Conservation (phyloP, 345 rosid species). For the Gossypium ekmanianum region DNA sequence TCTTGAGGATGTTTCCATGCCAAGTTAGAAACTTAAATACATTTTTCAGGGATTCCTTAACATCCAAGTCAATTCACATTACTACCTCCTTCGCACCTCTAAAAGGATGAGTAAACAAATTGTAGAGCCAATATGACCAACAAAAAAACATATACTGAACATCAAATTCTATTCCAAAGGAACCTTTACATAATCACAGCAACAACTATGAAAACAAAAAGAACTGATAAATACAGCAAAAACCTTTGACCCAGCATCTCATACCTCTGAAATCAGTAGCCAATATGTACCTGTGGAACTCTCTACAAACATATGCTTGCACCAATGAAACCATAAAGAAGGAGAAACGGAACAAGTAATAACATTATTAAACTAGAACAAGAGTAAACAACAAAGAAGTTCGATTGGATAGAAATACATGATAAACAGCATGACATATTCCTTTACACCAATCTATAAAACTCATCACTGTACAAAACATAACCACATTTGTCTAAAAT, state of each 20-base stretch:
- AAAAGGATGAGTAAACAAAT: background rate
- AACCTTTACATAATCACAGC: background rate
- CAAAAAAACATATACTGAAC: background rate
- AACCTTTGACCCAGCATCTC: conserved; percentile 18
- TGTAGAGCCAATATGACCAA: background rate
- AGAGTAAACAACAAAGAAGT: background rate
- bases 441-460: background rate
- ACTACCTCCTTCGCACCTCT: background rate
- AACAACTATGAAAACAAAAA: background rate
- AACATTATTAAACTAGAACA: background rate
- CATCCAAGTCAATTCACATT: background rate
- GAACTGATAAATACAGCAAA: background rate
- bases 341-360: background rate
- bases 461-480: background rate
- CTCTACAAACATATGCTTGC: conserved; percentile 13
- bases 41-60: conserved; percentile 1
- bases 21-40: background rate
- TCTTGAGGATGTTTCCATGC: background rate
- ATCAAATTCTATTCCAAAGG: background rate
- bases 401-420: background rate
- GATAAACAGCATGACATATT: background rate
- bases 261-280: conserved; percentile 21
- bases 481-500: background rate
- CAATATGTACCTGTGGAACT: conserved; percentile 18
- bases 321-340: conserved; percentile 5